Percentiles rank a stretch among this genome's conserved stretches.
Evolutionary conservation across 192 early-diverging fungal genomes (phyloP).

Genomic region (Podila epigama): DNA sequence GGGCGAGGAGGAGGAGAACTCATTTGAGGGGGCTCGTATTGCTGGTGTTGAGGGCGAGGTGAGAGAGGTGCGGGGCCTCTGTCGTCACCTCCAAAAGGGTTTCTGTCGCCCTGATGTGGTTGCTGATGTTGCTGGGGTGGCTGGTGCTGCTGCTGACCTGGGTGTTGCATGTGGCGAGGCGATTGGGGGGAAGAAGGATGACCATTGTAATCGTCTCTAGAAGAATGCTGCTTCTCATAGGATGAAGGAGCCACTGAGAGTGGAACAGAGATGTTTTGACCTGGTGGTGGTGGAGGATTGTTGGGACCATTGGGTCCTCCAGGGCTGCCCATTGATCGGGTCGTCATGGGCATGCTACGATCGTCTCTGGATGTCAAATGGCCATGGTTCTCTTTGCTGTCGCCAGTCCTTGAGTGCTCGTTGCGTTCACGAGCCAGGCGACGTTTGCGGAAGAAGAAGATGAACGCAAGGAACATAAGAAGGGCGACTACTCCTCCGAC

Average conservation of each 20-base stretch:
- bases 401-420: conserved; percentile 14
- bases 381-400: conserved; percentile 26
- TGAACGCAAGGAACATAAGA: conserved; percentile 15
- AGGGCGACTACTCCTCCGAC: conserved; percentile 28
- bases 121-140: too few relatives aligned
- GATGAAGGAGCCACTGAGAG: neutral
- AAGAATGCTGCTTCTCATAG: neutral
- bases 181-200: neutral
- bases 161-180: conserved; percentile 17
- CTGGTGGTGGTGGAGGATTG: conserved; percentile 9
- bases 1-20: conserved; percentile 13
- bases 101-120: too few relatives aligned
- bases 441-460: conserved; percentile 38
- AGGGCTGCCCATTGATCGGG: neutral
- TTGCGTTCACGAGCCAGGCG: conserved; percentile 21
- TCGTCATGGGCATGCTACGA: conserved; percentile 1
- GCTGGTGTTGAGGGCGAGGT: conserved; percentile 26
- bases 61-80: conserved; percentile 10
- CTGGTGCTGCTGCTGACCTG: conserved; percentile 7
- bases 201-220: neutral
- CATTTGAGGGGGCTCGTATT: conserved; percentile 21
- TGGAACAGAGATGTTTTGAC: neutral
- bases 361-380: neutral
- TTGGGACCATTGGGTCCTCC: conserved; percentile 7
- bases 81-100: conserved; percentile 27